A percentile compares a stretch with the other conserved stretches of the same genome.
These are phyloP conservation scores for Fusarium sp. DNA, from an alignment of 2,329 filamentous ascomycete genomes.

Conservation along the genomic window DNA sequence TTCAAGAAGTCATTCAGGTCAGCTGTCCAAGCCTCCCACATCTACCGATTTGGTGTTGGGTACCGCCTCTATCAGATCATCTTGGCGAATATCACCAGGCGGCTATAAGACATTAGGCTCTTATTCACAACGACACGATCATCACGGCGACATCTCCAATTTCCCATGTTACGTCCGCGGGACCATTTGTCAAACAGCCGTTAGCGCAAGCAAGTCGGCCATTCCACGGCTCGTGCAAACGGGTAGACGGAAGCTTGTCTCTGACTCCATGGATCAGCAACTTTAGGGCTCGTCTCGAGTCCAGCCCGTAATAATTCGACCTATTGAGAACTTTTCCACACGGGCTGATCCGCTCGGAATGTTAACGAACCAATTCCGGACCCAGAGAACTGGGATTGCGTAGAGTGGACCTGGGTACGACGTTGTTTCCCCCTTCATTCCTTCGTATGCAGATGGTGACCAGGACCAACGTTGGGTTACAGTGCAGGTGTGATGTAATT, in stretches of 20 bases:
- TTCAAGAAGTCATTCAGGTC: not conserved
- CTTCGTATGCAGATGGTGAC: slow-evolving; percentile 2
- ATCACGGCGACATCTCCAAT: not conserved
- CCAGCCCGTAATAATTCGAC: not conserved
- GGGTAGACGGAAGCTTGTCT: slow-evolving; percentile 3
- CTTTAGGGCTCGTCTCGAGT: not conserved
- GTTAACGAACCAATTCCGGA: not conserved
- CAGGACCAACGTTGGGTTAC: not conserved
- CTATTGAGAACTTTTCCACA: slow-evolving; percentile 1
- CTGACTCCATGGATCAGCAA: not conserved
- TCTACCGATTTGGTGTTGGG: not conserved
- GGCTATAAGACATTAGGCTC: not conserved
- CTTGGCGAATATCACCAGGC: not conserved
- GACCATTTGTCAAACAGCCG: slow-evolving; percentile 1
- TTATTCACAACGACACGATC: not conserved
- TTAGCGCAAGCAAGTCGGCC: slow-evolving; percentile 5
- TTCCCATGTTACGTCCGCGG: not conserved
- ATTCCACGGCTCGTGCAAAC: slow-evolving; percentile 5
- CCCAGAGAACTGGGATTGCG: slow-evolving; percentile 2
- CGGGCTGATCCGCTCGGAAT: slow-evolving; percentile 5
- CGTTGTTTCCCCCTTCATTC: not conserved
- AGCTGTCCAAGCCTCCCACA: not conserved
- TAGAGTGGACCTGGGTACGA: not conserved
- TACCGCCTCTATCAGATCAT: not conserved
- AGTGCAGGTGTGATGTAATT: not conserved